Conservation (phyloP, 805 yeast species). For the Priceomyces castillae region DNA sequence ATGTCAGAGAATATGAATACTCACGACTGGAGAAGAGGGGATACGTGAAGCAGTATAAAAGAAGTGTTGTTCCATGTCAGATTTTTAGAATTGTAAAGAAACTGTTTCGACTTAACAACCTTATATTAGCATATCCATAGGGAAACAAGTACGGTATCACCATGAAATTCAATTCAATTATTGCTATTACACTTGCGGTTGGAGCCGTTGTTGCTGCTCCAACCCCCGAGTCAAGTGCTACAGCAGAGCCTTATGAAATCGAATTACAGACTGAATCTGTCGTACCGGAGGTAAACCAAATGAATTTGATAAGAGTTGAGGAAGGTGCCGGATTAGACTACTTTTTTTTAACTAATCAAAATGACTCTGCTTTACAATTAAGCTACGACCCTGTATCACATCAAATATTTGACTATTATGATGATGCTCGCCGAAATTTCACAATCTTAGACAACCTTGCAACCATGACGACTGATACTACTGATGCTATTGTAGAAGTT, state of each 20-base stretch:
- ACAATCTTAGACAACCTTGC: slow-evolving; percentile 10
- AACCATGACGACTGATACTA: slow-evolving; percentile 10
- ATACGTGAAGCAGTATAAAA: too few species aligned
- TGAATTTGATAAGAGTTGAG: slow-evolving; percentile 29
- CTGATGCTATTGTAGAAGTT: slow-evolving; percentile 12
- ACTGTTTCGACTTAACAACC: too few species aligned
- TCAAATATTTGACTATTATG: neutral
- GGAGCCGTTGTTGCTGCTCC: neutral
- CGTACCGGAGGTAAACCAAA: slow-evolving; percentile 21
- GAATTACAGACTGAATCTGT: slow-evolving; percentile 23
- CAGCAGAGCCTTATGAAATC: neutral
- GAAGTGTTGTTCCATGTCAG: too few species aligned
- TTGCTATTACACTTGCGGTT: neutral
- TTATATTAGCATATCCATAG: too few species aligned
- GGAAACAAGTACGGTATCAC: too few species aligned
- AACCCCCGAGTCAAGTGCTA: too few species aligned
- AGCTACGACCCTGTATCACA: slow-evolving; percentile 10
- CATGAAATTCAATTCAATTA: neutral
- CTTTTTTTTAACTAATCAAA: slow-evolving; percentile 26
- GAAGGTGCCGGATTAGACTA: slow-evolving; percentile 48
- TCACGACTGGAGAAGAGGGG: too few species aligned
- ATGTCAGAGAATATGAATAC: too few species aligned
- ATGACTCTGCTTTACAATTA: slow-evolving; percentile 18
- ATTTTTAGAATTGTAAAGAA: too few species aligned
- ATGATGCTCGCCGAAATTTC: neutral